These are phyloP conservation scores for Kewa caespitosa DNA, from an alignment of 179 eudicot genomes.

Conservation along the genomic window DNA sequence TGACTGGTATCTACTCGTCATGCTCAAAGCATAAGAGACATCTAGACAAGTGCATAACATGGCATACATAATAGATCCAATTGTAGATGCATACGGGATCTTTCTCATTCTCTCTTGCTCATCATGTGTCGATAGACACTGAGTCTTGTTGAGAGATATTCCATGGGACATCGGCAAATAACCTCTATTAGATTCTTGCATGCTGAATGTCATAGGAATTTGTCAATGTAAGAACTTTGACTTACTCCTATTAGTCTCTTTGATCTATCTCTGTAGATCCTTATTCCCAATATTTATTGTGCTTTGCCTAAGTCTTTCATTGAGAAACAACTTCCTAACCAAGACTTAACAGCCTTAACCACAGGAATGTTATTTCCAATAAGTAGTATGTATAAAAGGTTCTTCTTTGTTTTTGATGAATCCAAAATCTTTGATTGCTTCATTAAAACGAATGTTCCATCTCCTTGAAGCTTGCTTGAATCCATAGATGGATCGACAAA, in stretches of 20 bases:
- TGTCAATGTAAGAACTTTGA: too few species aligned
- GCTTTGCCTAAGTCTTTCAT: not conserved
- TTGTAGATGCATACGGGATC: too few species aligned
- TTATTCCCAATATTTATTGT: not conserved
- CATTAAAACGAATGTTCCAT: not conserved
- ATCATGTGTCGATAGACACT: too few species aligned
- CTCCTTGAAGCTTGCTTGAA: not conserved
- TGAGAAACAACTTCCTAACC: not conserved
- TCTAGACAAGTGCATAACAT: not conserved
- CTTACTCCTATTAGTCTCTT: too few species aligned
- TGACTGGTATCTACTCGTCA: constrained; percentile 4
- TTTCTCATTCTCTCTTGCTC: too few species aligned
- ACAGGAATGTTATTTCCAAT: not conserved
- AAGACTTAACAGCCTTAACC: too few species aligned
- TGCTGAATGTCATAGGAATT: too few species aligned
- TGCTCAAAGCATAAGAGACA: not conserved
- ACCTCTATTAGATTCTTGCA: too few species aligned
- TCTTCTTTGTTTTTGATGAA: not conserved
- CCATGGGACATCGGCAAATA: too few species aligned
- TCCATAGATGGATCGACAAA: not conserved
- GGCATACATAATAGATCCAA: constrained; percentile 19
- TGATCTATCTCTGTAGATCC: too few species aligned
- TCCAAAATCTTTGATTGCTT: not conserved
- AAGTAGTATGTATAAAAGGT: not conserved
- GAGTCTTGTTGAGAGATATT: too few species aligned